Base-by-base conservation (phyloP, 345 rosid genomes). In the Eucalyptus erythrocorys region DNA sequence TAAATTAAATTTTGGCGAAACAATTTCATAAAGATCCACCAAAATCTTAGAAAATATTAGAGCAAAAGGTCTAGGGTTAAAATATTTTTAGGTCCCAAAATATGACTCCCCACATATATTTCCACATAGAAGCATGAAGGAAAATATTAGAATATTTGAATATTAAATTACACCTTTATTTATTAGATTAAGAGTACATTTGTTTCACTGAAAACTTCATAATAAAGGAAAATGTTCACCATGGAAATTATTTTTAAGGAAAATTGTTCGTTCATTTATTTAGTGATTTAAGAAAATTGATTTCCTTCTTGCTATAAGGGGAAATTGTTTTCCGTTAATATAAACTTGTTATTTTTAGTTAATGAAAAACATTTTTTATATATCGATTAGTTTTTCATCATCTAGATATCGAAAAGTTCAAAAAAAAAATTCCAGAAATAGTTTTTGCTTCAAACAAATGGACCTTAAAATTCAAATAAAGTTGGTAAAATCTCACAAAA, bases 381-480 rank as follows among this genome's bases (percentile, higher is more conserved):
- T 7, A 30, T 61, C 68, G 1, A 61, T 3, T 30, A 61, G 8
- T 61, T 61, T 61, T 61, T 61, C 7, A 8, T 61, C 34, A 27
- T 61, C 34, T n/a, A 13, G 4, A 61, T 13, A 61, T 13, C 15
- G 4, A 10, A 57, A 57, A 57, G 14, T 49, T 57, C 0, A 30
- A 26, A 26, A 26, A 6, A 59, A 26, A 59, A 11, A n/a, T n/a
- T 26, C 4, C 0, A 0, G 13, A 26, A 59, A 59, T 11, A 59
- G n/a, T 59, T 59, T 59, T 59, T 24, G 3, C 17, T 61, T 27
- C 7, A 13, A 61, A 13, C 8, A 27, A 27, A 61, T 30, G 13
- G 32, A 61, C 34, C 16, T 13, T 61, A 27, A 61, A 61, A 6
- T 61, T 27, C 6, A 13, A 59, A 61, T 61, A 61, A 61, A 61